A percentile compares a stretch with the other conserved stretches of the same genome.
Conservation (phyloP, 1,284 basidiomycete genomes). For the Cryptococcus hybrid region DNA sequence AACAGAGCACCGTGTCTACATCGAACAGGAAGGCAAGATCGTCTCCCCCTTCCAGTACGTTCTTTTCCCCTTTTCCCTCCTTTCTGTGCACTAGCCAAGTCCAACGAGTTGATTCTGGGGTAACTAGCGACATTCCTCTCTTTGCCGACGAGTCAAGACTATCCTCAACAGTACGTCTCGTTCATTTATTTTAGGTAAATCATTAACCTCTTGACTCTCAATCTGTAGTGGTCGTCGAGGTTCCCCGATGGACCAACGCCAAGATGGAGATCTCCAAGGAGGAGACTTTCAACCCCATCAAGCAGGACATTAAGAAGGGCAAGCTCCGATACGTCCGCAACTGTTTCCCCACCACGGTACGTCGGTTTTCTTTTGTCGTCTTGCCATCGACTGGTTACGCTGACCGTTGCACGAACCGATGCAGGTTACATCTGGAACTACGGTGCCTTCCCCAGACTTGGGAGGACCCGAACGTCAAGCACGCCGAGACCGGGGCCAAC, state of each 20-base stretch:
- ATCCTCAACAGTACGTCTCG: conserved; percentile 72
- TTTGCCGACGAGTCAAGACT: conserved; percentile 90
- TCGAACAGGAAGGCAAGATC: conserved; percentile 79
- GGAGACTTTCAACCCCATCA: conserved; percentile 97
- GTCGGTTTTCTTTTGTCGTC: conserved; percentile 40
- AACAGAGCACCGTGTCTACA: conserved; percentile 88
- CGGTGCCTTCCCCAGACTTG: conserved; percentile 97
- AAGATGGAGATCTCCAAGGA: conserved; percentile 99
- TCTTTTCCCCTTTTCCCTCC: neutral
- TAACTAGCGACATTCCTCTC: conserved; percentile 80
- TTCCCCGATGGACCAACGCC: conserved; percentile 99
- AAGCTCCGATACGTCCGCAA: conserved; percentile 97
- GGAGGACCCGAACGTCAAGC: conserved; percentile 87
- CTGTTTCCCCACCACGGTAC: conserved; percentile 99
- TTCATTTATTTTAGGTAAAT: neutral
- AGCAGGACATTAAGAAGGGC: conserved; percentile 71
- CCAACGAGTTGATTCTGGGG: no score
- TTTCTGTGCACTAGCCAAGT: neutral
- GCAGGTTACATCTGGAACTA: conserved; percentile 83
- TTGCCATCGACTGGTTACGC: conserved; percentile 2
- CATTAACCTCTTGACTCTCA: conserved; percentile 2
- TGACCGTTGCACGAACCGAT: no score
- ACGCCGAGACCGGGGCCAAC: conserved; percentile 98
- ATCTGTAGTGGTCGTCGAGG: conserved; percentile 78
- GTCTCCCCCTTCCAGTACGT: conserved; percentile 80